phyloP scores from a whole-genome alignment of 2,329 filamentous ascomycete species.

The Aureobasidium mangrovei region DNA sequence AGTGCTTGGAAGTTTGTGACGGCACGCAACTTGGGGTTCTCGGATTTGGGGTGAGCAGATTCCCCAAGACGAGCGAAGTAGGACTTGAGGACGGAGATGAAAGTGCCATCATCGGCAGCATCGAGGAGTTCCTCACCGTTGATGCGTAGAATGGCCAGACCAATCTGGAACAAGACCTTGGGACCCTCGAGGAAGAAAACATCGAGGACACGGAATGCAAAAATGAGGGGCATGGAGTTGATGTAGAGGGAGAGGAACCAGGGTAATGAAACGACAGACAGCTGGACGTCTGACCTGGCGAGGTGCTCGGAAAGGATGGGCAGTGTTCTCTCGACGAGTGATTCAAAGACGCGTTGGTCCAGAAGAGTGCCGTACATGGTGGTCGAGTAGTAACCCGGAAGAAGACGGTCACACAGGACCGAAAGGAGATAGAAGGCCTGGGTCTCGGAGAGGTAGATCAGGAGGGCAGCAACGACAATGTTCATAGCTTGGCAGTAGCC shows the following conservation, averaged over 20 bases:
- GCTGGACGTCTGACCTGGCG: slow-evolving; percentile 91
- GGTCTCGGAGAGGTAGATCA: slow-evolving; percentile 96
- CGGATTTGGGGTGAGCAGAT: slow-evolving; percentile 88
- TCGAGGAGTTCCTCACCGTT: slow-evolving; percentile 95
- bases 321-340: slow-evolving; percentile 97
- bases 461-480: slow-evolving; percentile 91
- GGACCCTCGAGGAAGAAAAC: slow-evolving; percentile 98
- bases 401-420: slow-evolving; percentile 79
- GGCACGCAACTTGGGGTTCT: slow-evolving; percentile 86
- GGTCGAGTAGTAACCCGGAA: slow-evolving; percentile 95
- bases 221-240: slow-evolving; percentile 98
- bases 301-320: slow-evolving; percentile 96
- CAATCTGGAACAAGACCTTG: slow-evolving; percentile 94
- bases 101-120: slow-evolving; percentile 86
- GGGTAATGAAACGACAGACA: slow-evolving; percentile 91
- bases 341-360: slow-evolving; percentile 96
- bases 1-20: slow-evolving; percentile 96
- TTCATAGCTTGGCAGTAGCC: slow-evolving; percentile 99
- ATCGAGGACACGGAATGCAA: slow-evolving; percentile 91
- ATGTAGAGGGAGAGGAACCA: slow-evolving; percentile 99
- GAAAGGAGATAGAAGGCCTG: slow-evolving; percentile 95
- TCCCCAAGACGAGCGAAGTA: slow-evolving; percentile 93
- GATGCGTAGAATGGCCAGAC: slow-evolving; percentile 89
- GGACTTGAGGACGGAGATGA: slow-evolving; percentile 89
- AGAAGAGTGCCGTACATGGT: slow-evolving; percentile 98